Evolutionary conservation across 2,329 filamentous ascomycete species (phyloP).

Genomic region (Albifimbria verrucaria): DNA sequence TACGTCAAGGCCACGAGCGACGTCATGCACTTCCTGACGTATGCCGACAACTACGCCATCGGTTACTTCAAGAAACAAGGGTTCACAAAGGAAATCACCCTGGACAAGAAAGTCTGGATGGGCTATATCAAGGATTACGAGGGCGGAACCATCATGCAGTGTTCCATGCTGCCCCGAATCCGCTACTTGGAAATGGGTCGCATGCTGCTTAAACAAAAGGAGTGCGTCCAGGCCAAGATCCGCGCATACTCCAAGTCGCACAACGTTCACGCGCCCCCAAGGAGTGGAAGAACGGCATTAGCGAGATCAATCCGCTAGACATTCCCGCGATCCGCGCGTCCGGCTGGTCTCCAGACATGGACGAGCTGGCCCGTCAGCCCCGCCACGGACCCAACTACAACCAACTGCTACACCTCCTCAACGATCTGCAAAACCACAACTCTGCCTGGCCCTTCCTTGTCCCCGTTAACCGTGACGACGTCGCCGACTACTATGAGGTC

Average conservation of each 20-base stretch:
- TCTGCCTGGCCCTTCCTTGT: constrained; percentile 93
- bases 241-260: constrained; percentile 86
- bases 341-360: constrained; percentile 97
- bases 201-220: constrained; percentile 97
- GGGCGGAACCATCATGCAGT: constrained; percentile 98
- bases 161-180: constrained; percentile 91
- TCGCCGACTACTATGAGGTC: constrained; percentile 97
- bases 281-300: constrained; percentile 75
- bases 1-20: constrained; percentile 96
- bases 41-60: constrained; percentile 98
- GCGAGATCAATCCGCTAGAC: constrained; percentile 76
- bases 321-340: constrained; percentile 88
- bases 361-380: constrained; percentile 89
- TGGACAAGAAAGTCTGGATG: constrained; percentile 93
- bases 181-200: constrained; percentile 89
- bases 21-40: constrained; percentile 98
- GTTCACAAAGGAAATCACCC: constrained; percentile 96
- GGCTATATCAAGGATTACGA: constrained; percentile 99
- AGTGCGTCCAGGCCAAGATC: constrained; percentile 92
- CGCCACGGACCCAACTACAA: constrained; percentile 97
- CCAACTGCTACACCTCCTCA: constrained; percentile 85
- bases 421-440: constrained; percentile 91
- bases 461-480: constrained; percentile 92
- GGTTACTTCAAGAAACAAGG: constrained; percentile 99
- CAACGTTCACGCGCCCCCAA: constrained; percentile 82